phyloP scores from a whole-genome alignment of 2,329 filamentous ascomycete genomes.

The Zarea fungicola region DNA sequence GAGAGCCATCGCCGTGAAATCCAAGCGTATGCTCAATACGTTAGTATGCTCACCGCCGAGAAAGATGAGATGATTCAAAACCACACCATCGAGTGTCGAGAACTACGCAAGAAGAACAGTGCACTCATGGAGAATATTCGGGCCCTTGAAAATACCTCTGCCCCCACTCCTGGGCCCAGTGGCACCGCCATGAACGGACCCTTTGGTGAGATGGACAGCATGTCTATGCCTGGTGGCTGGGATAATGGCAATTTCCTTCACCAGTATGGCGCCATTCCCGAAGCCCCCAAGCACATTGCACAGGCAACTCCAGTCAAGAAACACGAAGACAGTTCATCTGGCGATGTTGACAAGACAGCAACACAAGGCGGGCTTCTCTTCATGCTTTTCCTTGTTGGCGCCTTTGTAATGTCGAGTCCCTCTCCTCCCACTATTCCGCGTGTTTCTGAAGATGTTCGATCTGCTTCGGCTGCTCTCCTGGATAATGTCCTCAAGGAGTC shows the following conservation, averaged over 20 bases:
- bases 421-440: constrained; percentile 66
- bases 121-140: constrained; percentile 70
- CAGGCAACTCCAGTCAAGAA: constrained; percentile 52
- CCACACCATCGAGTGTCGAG: constrained; percentile 85
- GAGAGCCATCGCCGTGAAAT: constrained; percentile 68
- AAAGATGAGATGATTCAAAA: constrained; percentile 86
- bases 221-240: constrained; percentile 78
- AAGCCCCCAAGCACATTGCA: constrained; percentile 55
- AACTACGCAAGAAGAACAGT: constrained; percentile 87
- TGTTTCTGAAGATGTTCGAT: constrained; percentile 75
- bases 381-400: constrained; percentile 94
- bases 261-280: constrained; percentile 59
- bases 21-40: constrained; percentile 67
- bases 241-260: constrained; percentile 69
- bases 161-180: constrained; percentile 37
- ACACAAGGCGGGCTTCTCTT: constrained; percentile 80
- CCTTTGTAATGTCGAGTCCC: constrained; percentile 87
- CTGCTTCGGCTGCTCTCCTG: constrained; percentile 70
- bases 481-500: constrained; percentile 80
- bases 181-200: constrained; percentile 62
- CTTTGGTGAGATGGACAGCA: constrained; percentile 76
- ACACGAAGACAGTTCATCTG: constrained; percentile 21
- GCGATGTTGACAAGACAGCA: constrained; percentile 56
- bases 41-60: constrained; percentile 73
- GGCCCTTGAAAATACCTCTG: constrained; percentile 59